Evolutionary conservation across 2,329 filamentous ascomycete genomes (phyloP), one percentile per base, ranked within the genome.

Genomic region (Hypoxylon sp.): DNA sequence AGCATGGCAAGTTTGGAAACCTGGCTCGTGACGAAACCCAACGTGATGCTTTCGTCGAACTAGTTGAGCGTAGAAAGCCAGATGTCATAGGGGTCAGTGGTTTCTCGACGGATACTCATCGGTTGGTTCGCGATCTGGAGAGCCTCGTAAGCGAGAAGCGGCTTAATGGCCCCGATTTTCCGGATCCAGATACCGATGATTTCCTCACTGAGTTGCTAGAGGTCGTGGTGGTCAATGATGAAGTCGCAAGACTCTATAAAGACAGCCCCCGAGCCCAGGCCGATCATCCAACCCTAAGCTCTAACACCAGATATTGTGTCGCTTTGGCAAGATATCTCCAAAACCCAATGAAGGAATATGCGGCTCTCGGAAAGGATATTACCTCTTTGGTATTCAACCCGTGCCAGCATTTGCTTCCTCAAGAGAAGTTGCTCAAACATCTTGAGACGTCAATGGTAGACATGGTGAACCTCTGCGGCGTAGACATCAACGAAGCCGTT

Each of bases 371-470:
- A 60, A 93, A 91, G 74, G 94, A 98, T 76, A 89, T 98, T 66
- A 84, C 91, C 11, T 97, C 95, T 1, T 87, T 99, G 66, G 88
- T 90, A 19, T 98, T 98, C 80, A 94, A 98, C 73, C 89, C 93
- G 2, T 94, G 94, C 74, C 96, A 99, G 78, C 91, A 94, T 67
- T 87, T 98, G 30, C 86, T 99, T 13, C 91, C 94, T 0, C 89
- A 94, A 67, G 95, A 98, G 38, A 94, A 97, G 82, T 85, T 99
- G 41, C 83, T 91, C 68, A 94, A 93, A 78, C 89, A 93, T 66
- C 86, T 99, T 14, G 96, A 99, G 75, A 97, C 93, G n/a, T 93
- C 95, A 48, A 93, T 99, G 89, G 95, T 99, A 10, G 96, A 99
- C 78, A 97, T 97, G 87, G 96, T 99, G 73, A 99, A 99, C 78